Conservation (phyloP, 2,329 filamentous ascomycete species). For the Coccinonectria pachysandricola region DNA sequence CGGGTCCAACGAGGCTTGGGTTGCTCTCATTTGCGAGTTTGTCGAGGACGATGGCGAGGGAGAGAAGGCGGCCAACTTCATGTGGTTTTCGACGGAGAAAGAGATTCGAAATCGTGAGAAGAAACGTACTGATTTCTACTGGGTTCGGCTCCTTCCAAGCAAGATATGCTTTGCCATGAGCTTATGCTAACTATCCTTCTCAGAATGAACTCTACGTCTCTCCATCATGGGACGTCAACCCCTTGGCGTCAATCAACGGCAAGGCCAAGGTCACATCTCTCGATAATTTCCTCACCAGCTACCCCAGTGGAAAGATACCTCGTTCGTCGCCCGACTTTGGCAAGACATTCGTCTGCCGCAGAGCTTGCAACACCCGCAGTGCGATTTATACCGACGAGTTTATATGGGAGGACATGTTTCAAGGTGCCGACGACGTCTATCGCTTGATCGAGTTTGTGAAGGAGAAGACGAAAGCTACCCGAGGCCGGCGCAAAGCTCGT, state of each 20-base stretch:
- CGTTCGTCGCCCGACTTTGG: conserved; percentile 64
- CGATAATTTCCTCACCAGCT: conserved; percentile 53
- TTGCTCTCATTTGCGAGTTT: conserved; percentile 80
- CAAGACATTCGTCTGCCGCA: conserved; percentile 81
- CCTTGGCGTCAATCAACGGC: conserved; percentile 80
- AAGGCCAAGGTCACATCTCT: conserved; percentile 73
- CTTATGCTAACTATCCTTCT: too few species aligned
- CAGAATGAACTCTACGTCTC: conserved; percentile 90
- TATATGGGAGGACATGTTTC: conserved; percentile 77
- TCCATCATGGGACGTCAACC: conserved; percentile 75
- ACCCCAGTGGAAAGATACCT: conserved; percentile 66
- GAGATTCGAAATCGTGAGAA: conserved; percentile 78
- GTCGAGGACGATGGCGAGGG: conserved; percentile 54
- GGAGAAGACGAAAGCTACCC: conserved; percentile 59
- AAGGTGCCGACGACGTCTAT: conserved; percentile 52
- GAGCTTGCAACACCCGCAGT: conserved; percentile 81
- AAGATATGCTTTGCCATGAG: too few species aligned
- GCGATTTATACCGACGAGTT: conserved; percentile 91
- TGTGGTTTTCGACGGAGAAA: conserved; percentile 92
- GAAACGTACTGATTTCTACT: conserved; percentile 69
- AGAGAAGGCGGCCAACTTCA: conserved; percentile 73
- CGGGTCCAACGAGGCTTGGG: conserved; percentile 80
- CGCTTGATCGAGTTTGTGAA: conserved; percentile 57
- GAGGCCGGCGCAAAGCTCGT: conserved; percentile 21
- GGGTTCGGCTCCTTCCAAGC: conserved; percentile 31